Conservation (phyloP, 1,284 basidiomycete genomes). For the Heterobasidion irregulare region DNA sequence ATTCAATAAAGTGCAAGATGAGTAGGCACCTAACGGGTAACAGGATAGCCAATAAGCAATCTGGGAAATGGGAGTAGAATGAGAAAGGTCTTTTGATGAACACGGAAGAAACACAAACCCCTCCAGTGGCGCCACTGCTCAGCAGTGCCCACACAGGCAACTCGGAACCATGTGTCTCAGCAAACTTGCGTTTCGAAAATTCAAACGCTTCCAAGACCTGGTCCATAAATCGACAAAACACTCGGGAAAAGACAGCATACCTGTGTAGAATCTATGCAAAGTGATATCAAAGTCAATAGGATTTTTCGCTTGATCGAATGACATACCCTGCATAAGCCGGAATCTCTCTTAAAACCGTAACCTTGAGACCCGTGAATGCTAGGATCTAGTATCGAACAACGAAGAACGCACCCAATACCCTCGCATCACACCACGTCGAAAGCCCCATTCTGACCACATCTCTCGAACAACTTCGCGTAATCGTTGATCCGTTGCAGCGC, state of each 20-base stretch:
- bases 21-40: slow-evolving; percentile 68
- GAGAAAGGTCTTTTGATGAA: background rate
- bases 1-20: background rate
- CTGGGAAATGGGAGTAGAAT: slow-evolving; percentile 24
- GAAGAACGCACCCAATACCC: slow-evolving; percentile 78
- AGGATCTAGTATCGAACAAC: background rate
- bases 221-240: background rate
- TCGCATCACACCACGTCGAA: slow-evolving; percentile 85
- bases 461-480: slow-evolving; percentile 66
- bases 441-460: slow-evolving; percentile 83
- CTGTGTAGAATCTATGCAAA: slow-evolving; percentile 62
- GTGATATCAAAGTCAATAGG: background rate
- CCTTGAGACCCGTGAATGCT: slow-evolving; percentile 30
- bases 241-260: slow-evolving; percentile 23
- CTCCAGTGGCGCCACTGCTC: slow-evolving; percentile 82
- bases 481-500: slow-evolving; percentile 66
- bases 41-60: slow-evolving; percentile 92
- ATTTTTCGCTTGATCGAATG: background rate
- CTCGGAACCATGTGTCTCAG: slow-evolving; percentile 48
- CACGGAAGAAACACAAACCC: slow-evolving; percentile 41
- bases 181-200: slow-evolving; percentile 76
- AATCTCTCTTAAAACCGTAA: slow-evolving; percentile 90
- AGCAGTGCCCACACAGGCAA: slow-evolving; percentile 88
- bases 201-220: slow-evolving; percentile 60
- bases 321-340: slow-evolving; percentile 88